These are phyloP conservation scores for Termitomyces sp. DNA, from an alignment of 768 basidiomycete species.

Conservation along the genomic window DNA sequence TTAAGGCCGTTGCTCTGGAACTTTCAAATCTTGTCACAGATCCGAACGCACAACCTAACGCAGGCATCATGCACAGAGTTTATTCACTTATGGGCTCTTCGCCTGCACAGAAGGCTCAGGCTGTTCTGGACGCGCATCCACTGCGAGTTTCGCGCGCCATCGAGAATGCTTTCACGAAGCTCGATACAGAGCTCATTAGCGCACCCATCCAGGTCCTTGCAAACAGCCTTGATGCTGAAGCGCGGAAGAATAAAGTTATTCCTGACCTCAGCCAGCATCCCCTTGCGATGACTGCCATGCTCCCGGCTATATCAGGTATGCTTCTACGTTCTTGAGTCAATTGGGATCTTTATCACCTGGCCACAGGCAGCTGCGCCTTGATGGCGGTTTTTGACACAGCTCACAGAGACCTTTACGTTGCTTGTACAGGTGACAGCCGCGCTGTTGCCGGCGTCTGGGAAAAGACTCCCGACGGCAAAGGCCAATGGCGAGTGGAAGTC, in stretches of 20 bases:
- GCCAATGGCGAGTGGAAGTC: slow-evolving; percentile 89
- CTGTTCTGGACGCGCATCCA: slow-evolving; percentile 35
- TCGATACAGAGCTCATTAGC: slow-evolving; percentile 82
- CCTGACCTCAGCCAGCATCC: slow-evolving; percentile 71
- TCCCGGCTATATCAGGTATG: slow-evolving; percentile 75
- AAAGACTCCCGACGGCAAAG: slow-evolving; percentile 52
- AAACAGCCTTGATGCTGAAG: slow-evolving; percentile 44
- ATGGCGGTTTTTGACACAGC: slow-evolving; percentile 85
- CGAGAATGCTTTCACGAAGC: slow-evolving; percentile 66
- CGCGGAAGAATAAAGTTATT: slow-evolving; percentile 42
- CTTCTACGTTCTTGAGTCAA: neutral
- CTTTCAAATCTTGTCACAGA: slow-evolving; percentile 49
- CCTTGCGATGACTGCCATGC: slow-evolving; percentile 64
- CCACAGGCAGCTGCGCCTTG: slow-evolving; percentile 82
- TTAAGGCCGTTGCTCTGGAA: slow-evolving; percentile 78
- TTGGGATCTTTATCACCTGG: slow-evolving; percentile 8
- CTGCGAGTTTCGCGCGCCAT: slow-evolving; percentile 59
- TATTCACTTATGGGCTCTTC: slow-evolving; percentile 34
- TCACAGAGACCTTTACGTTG: slow-evolving; percentile 79
- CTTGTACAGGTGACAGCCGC: slow-evolving; percentile 88
- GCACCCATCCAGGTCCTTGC: slow-evolving; percentile 73
- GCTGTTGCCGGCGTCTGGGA: slow-evolving; percentile 95
- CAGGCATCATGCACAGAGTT: slow-evolving; percentile 28
- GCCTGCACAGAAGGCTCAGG: slow-evolving; percentile 16
- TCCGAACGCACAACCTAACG: slow-evolving; percentile 21